phyloP scores from a whole-genome alignment of 1,284 basidiomycete genomes.

The Wolfiporia cocos region DNA sequence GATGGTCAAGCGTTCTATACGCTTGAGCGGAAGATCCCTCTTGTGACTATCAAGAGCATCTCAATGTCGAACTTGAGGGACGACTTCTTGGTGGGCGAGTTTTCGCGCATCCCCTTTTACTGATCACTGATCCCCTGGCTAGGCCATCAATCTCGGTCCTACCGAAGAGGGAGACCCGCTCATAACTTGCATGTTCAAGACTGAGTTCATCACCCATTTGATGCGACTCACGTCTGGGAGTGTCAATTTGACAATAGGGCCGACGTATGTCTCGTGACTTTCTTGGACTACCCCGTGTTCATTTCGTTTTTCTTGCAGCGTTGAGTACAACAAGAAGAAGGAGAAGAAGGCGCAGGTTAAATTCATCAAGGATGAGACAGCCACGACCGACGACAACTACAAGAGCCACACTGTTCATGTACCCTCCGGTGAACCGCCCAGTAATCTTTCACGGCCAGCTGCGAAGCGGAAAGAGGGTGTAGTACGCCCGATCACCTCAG shows the following conservation, averaged over 20 bases:
- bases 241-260: conserved; percentile 69
- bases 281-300: conserved; percentile 4
- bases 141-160: conserved; percentile 70
- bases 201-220: conserved; percentile 84
- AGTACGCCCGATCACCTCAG: conserved; percentile 79
- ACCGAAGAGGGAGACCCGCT: conserved; percentile 96
- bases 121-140: background rate
- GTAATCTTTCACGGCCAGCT: conserved; percentile 76
- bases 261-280: conserved; percentile 50
- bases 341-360: conserved; percentile 91
- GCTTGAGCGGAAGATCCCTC: conserved; percentile 86
- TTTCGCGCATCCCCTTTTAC: background rate
- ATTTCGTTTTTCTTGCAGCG: conserved; percentile 34
- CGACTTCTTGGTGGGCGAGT: conserved; percentile 80
- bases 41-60: conserved; percentile 83
- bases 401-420: conserved; percentile 93
- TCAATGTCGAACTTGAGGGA: conserved; percentile 88
- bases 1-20: conserved; percentile 59
- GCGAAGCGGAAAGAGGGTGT: conserved; percentile 85
- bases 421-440: conserved; percentile 81
- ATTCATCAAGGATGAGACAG: conserved; percentile 85
- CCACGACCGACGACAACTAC: conserved; percentile 82
- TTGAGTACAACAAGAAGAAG: conserved; percentile 95
- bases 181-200: conserved; percentile 93
- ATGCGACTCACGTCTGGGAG: conserved; percentile 78